Evolutionary conservation across 495 filamentous ascomycete genomes (phyloP).

Genomic region (Penicillium malachiteum): DNA sequence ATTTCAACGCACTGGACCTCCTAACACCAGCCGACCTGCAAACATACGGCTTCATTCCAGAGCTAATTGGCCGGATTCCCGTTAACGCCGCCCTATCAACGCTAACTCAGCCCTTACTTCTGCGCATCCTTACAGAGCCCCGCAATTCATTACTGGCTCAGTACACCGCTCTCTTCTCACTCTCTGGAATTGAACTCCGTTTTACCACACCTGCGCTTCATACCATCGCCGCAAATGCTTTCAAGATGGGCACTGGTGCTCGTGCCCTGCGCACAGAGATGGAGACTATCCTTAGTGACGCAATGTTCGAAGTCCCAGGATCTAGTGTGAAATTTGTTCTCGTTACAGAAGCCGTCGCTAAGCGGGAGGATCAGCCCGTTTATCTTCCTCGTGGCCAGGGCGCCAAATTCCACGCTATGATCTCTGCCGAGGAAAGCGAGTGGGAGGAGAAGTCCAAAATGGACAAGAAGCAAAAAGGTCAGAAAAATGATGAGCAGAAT

Average conservation of each 20-base stretch:
- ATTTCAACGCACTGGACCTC: slow-evolving; percentile 79
- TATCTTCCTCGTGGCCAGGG: slow-evolving; percentile 64
- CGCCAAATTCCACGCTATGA: slow-evolving; percentile 56
- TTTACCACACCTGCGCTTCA: slow-evolving; percentile 79
- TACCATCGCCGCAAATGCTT: slow-evolving; percentile 73
- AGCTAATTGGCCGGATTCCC: slow-evolving; percentile 88
- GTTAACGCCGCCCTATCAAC: slow-evolving; percentile 81
- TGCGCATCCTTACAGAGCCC: slow-evolving; percentile 88
- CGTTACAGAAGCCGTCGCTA: slow-evolving; percentile 72
- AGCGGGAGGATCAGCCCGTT: slow-evolving; percentile 58
- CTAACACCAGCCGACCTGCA: slow-evolving; percentile 81
- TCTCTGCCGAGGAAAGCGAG: slow-evolving; percentile 61
- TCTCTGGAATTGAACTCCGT: slow-evolving; percentile 76
- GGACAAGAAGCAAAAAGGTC: slow-evolving; percentile 33
- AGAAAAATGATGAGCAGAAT: slow-evolving; percentile 23
- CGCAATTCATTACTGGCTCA: slow-evolving; percentile 82
- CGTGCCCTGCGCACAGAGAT: slow-evolving; percentile 84
- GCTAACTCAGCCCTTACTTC: slow-evolving; percentile 73
- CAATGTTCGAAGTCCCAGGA: slow-evolving; percentile 89
- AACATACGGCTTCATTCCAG: slow-evolving; percentile 90
- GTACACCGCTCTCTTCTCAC: slow-evolving; percentile 80
- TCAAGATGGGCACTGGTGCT: slow-evolving; percentile 80
- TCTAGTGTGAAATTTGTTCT: slow-evolving; percentile 68
- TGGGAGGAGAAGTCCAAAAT: slow-evolving; percentile 52
- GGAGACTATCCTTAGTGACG: slow-evolving; percentile 80